A percentile compares a stretch with the other conserved stretches of the same genome.
Evolutionary conservation across 2,329 filamentous ascomycete genomes (phyloP).

Genomic region (Trichoderma citrinoviride): DNA sequence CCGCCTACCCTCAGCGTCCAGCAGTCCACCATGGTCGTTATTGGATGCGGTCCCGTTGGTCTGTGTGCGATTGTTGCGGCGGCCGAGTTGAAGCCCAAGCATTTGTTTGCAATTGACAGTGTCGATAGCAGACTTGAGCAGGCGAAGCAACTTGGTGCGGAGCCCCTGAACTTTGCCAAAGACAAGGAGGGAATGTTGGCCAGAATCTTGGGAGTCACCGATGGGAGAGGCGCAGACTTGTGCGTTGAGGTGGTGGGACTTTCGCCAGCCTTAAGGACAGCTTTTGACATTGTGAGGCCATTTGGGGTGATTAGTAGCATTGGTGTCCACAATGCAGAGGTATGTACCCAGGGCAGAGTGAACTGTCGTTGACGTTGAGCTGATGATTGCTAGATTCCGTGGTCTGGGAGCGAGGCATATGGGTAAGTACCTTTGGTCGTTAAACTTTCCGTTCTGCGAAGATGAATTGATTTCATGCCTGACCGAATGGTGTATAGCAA

Average conservation of each 20-base stretch:
- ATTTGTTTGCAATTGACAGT: constrained; percentile 76
- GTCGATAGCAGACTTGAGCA: constrained; percentile 71
- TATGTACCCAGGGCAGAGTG: constrained; percentile 35
- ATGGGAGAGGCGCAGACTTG: constrained; percentile 80
- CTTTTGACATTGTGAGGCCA: constrained; percentile 67
- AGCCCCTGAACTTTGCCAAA: constrained; percentile 74
- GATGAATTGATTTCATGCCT: background rate
- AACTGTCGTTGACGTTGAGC: background rate
- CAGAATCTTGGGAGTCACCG: constrained; percentile 70
- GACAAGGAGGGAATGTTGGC: constrained; percentile 63
- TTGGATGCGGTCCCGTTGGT: constrained; percentile 84
- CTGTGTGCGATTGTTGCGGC: constrained; percentile 79
- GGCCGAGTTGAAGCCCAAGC: constrained; percentile 69
- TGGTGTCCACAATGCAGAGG: constrained; percentile 72
- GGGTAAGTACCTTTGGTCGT: constrained; percentile 37
- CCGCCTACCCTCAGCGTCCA: constrained; percentile 34
- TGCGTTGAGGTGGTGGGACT: constrained; percentile 77
- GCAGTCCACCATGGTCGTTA: constrained; percentile 68
- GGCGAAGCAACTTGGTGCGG: constrained; percentile 72
- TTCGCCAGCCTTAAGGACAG: constrained; percentile 65
- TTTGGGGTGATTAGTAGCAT: constrained; percentile 74
- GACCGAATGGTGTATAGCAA: constrained; percentile 46
- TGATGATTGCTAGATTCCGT: constrained; percentile 54
- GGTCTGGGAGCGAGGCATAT: constrained; percentile 63
- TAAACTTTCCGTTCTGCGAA: background rate